Evolutionary conservation across 371 early-diverging fungal genomes (phyloP), one percentile per base, ranked within the genome.

Genomic region (Saksenaea oblongispora): DNA sequence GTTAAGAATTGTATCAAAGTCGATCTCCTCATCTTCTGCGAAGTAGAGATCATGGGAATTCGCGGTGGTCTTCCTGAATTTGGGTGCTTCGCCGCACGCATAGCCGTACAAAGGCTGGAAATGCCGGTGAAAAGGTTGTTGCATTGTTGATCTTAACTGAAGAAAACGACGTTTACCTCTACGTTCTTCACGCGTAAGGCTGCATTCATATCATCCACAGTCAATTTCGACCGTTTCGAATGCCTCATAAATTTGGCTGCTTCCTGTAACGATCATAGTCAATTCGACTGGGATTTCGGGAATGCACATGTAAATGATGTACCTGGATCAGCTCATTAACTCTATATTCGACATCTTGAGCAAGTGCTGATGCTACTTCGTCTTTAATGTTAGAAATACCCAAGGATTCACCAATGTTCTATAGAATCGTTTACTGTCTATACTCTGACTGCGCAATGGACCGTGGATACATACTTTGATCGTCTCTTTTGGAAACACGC

Each of bases 231-330:
- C 66, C 99, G 87, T 74, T 94, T 92, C 9, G 95, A 91, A 61
- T 98, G 98, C 39, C 93, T 85, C 99, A 99, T 99, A 72, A 99
- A 99, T 80, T 99, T 99, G 54, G 86, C 81, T 4, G 99, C 95
- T 75, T 99, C 99, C 89, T 95, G 66, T 53, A 56, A 22, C 42
- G n/a, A 37, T 18, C 34, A 39, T 34, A 42, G 10, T 53, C 28
- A 5, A 35, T 56, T 9, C 14, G 61, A 15, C 41, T 24, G n/a
- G 22, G 13, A 17, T 27, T 51, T 35, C 11, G 9, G 17, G 3
- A 17, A 28, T 2, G 17, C 42, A 5, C 37, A 47, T 22, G 15
- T 58, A 4, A 17, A 15, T 17, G 37, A 37, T 53, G 58, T 78
- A 91, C 93, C 79, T 92, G 93, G 54, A 99, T 91, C 36, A 99